Conservation (phyloP, 2,329 filamentous ascomycete species). For the Chaetoscypha palmicola region DNA sequence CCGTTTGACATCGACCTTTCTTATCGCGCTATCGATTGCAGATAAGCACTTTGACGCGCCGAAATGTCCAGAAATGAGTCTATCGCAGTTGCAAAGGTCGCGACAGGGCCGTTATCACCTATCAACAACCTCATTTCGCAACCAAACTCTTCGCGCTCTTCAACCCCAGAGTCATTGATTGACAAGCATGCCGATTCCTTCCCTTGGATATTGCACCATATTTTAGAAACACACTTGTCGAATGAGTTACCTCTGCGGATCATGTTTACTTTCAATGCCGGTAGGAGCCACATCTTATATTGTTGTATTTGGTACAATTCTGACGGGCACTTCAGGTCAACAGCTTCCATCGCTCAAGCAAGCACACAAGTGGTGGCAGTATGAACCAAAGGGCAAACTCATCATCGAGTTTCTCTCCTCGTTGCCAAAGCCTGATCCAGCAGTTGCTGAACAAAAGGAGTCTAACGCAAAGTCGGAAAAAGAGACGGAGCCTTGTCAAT, state of each 20-base stretch:
- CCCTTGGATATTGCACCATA: constrained; percentile 24
- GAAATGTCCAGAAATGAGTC: constrained; percentile 3
- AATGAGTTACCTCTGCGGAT: constrained; percentile 22
- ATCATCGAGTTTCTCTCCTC: constrained; percentile 21
- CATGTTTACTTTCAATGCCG: constrained; percentile 28
- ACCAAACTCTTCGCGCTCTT: neutral
- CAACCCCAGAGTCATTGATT: constrained; percentile 7
- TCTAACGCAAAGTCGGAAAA: neutral
- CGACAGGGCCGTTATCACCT: neutral
- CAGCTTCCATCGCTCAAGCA: constrained; percentile 20
- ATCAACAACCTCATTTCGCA: neutral
- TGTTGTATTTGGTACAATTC: neutral
- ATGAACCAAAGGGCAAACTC: constrained; percentile 18
- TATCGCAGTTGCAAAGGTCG: neutral
- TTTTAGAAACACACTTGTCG: constrained; percentile 15
- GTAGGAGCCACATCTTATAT: constrained; percentile 12
- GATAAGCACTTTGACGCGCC: neutral
- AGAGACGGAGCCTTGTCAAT: constrained; percentile 1
- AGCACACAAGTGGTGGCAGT: constrained; percentile 23
- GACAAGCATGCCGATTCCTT: constrained; percentile 6
- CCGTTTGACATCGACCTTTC: neutral
- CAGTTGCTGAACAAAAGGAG: neutral
- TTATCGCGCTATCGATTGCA: neutral
- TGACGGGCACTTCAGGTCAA: constrained; percentile 13
- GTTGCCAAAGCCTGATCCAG: neutral